Conservation (phyloP, 805 yeast species). For the Cyberlindnera xishuangbannaensis region DNA sequence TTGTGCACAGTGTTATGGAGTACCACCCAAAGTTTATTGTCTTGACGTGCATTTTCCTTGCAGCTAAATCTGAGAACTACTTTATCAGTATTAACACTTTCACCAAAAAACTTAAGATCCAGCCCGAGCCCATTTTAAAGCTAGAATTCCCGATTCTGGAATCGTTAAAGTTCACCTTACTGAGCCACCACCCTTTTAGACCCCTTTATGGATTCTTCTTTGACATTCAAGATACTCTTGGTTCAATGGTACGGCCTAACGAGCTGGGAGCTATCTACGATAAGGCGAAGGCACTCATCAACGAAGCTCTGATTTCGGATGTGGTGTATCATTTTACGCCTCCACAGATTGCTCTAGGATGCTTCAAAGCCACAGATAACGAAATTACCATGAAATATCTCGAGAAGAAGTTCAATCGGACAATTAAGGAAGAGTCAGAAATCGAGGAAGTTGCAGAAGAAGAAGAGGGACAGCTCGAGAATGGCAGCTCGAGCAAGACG, state of each 20-base stretch:
- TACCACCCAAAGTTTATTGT: slow-evolving; percentile 80
- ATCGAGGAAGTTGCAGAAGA: too few species aligned
- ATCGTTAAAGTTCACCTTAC: slow-evolving; percentile 68
- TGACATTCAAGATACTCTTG: slow-evolving; percentile 66
- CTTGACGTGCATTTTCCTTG: slow-evolving; percentile 78
- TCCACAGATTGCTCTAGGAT: slow-evolving; percentile 91
- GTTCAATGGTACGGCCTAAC: slow-evolving; percentile 38
- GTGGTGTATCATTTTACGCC: slow-evolving; percentile 79
- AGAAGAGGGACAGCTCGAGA: too few species aligned
- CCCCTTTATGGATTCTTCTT: slow-evolving; percentile 93
- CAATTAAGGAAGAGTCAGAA: slow-evolving; percentile 7
- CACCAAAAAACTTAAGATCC: slow-evolving; percentile 62
- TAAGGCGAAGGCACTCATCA: slow-evolving; percentile 56
- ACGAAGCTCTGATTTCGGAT: slow-evolving; percentile 71
- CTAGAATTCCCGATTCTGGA: slow-evolving; percentile 75
- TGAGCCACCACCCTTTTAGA: slow-evolving; percentile 83
- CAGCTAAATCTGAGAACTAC: slow-evolving; percentile 89
- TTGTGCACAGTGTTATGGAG: slow-evolving; percentile 78
- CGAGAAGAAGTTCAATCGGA: slow-evolving; percentile 46
- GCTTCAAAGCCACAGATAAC: slow-evolving; percentile 62
- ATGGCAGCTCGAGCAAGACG: slow-evolving; percentile 13
- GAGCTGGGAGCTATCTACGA: slow-evolving; percentile 68
- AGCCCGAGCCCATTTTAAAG: slow-evolving; percentile 62
- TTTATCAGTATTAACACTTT: slow-evolving; percentile 82
- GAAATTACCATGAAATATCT: slow-evolving; percentile 62